Base-by-base conservation (phyloP, 805 yeast genomes). In the Saturnispora quitensis region DNA sequence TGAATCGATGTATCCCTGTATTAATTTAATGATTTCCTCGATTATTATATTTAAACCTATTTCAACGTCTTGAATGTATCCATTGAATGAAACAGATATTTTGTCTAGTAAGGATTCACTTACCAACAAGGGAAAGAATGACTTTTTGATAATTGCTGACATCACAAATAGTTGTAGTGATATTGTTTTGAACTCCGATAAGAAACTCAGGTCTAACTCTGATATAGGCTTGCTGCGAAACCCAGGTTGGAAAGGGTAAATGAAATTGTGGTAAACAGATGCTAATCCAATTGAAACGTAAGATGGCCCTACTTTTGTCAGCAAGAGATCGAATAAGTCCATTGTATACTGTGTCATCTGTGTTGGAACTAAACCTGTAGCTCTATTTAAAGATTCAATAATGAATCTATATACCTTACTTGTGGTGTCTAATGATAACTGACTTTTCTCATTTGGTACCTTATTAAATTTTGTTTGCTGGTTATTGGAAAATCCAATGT, bases 231-330 rank as follows among this genome's bases (percentile, higher is more conserved):
- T 54, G 38, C 60, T 58, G 27, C 58, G 58, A 34, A 61, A 61
- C 44, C 62, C 64, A 34, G 62, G 68, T 5, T 57, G 51, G 20
- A 49, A 49, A 43, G 51, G 51, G 17, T 60, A 49, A 13, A 67
- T 57, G 8, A 64, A 66, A 42, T 56, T 59, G 42, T 61, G 59
- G 50, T 80, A 85, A 1, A 89, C 74, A 3, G 81, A 79, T 58
- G 88, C 96, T 40, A 90, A 65, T 0, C 88, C 89, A 15, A 81
- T 73, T 40, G 86, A 89, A 43, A 89, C 76, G 60, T 86, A 89
- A 3, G 83, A 74, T 35, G 80, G 80, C 1, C 95, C 93, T 38
- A 87, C 73, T 50, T 84, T 89, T 45, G 78, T 73, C 22, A 88
- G 66, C 48, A 88, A 63, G 36, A 86, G 73, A 55, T 86, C 87